Evolutionary conservation across 257 asterid genomes (phyloP).

Genomic region (Nicotiana tomentosiformis): DNA sequence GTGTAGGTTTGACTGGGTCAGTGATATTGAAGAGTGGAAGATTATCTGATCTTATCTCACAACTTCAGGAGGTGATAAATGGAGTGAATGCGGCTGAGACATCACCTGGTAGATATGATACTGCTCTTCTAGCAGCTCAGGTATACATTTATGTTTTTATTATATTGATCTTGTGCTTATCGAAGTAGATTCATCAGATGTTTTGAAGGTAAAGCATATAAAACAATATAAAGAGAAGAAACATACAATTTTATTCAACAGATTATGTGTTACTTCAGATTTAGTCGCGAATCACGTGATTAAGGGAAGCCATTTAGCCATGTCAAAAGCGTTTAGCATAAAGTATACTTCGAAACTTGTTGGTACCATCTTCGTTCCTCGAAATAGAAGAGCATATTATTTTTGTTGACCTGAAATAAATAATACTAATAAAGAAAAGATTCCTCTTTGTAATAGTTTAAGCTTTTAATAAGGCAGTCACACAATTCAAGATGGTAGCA

Average conservation of each 20-base stretch:
- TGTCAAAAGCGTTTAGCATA: not conserved
- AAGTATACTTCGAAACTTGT: not conserved
- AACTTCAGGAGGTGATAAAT: conserved; percentile 65
- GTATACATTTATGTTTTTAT: conserved; percentile 20
- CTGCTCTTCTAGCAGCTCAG: conserved; percentile 68
- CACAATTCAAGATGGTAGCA: not conserved
- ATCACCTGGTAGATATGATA: conserved; percentile 74
- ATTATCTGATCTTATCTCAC: conserved; percentile 58
- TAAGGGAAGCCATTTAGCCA: not conserved
- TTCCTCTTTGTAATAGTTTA: not conserved
- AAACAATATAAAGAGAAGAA: not conserved
- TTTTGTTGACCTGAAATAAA: not conserved
- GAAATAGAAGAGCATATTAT: not conserved
- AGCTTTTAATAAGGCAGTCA: not conserved
- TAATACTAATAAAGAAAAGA: not conserved
- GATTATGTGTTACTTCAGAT: not conserved
- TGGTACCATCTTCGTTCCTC: not conserved
- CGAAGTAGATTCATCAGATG: not conserved
- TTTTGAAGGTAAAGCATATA: not conserved
- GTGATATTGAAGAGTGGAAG: conserved; percentile 68
- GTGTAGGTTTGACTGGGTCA: conserved; percentile 68
- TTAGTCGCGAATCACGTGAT: not conserved
- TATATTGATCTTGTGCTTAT: not conserved
- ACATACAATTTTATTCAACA: not conserved
- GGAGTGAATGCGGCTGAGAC: conserved; percentile 68